Evolutionary conservation across 2,329 filamentous ascomycete genomes (phyloP).

Genomic region (Pyricularia sp.): DNA sequence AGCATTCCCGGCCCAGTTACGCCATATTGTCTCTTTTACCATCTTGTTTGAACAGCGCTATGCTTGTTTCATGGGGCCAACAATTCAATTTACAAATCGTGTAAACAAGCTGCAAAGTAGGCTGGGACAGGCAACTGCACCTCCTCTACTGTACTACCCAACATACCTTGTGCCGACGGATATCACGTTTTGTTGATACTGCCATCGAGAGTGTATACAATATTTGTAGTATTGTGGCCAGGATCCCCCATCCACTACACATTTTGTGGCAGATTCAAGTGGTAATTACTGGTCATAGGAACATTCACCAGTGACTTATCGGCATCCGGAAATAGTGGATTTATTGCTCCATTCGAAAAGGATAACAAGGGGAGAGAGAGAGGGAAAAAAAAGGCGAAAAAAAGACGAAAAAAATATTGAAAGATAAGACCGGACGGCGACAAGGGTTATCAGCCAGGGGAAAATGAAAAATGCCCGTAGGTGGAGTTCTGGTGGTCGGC

Average conservation of each 20-base stretch:
- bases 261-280: neutral
- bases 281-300: neutral
- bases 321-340: neutral
- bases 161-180: neutral
- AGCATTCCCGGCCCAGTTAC: neutral
- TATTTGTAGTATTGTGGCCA: neutral
- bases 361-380: neutral
- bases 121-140: neutral
- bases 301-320: neutral
- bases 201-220: neutral
- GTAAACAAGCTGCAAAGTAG: neutral
- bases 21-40: neutral
- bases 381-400: too few species aligned
- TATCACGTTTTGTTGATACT: too few species aligned
- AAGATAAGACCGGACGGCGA: neutral
- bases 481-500: neutral
- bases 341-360: neutral
- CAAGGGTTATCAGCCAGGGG: neutral
- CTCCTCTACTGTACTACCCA: neutral
- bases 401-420: too few species aligned
- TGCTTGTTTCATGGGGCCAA: neutral
- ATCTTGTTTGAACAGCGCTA: too few species aligned
- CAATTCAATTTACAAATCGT: neutral
- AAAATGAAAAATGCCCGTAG: neutral
- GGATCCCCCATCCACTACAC: too few species aligned